Evolutionary conservation across 2,329 filamentous ascomycete species (phyloP).

Genomic region (Didymella pinodella): DNA sequence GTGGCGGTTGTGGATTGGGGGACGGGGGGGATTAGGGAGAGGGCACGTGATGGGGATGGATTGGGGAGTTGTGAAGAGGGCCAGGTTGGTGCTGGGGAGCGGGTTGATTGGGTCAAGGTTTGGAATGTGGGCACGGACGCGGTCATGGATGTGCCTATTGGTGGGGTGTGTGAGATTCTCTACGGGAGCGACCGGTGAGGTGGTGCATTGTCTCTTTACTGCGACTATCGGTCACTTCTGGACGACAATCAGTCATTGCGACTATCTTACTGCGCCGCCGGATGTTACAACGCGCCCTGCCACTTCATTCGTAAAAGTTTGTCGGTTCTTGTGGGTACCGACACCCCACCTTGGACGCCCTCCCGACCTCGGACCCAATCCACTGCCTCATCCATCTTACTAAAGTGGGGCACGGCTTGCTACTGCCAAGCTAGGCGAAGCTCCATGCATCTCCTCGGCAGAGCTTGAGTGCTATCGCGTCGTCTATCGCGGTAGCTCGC

Average conservation of each 20-base stretch:
- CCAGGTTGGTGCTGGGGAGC: conserved; percentile 48
- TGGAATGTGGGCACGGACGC: conserved; percentile 96
- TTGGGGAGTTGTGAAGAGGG: no score
- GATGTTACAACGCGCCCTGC: conserved; percentile 12
- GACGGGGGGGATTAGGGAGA: conserved; percentile 59
- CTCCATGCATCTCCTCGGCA: conserved; percentile 27
- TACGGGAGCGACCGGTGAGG: conserved; percentile 68
- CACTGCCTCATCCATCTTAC: neutral
- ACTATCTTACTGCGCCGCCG: neutral
- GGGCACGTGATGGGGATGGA: no score
- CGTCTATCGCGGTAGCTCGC: conserved; percentile 5
- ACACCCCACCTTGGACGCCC: conserved; percentile 32
- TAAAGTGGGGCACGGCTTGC: conserved; percentile 9
- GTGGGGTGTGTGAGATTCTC: conserved; percentile 91
- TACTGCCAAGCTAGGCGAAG: conserved; percentile 25
- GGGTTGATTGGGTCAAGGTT: conserved; percentile 76
- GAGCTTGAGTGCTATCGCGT: conserved; percentile 10
- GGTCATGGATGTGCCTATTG: conserved; percentile 94
- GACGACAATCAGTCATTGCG: no score
- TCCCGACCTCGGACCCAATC: conserved; percentile 29
- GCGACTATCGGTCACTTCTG: neutral
- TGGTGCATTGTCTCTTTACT: conserved; percentile 28
- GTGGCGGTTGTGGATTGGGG: conserved; percentile 77
- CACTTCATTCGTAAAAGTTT: conserved; percentile 25
- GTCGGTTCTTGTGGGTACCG: conserved; percentile 21